Evolutionary conservation across 2,329 filamentous ascomycete species (phyloP).

Genomic region (Talaromyces islandicus): DNA sequence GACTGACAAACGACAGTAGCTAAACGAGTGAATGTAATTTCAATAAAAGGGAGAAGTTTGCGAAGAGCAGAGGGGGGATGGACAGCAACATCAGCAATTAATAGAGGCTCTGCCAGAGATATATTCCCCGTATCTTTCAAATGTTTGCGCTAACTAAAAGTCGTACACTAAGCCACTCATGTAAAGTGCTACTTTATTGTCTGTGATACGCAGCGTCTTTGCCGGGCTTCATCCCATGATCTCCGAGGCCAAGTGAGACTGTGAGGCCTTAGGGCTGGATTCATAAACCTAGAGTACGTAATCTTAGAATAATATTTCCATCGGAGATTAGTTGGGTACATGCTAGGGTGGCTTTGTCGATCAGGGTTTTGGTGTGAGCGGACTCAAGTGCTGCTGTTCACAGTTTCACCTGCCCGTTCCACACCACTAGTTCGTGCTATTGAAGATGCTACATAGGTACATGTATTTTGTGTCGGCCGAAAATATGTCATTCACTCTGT

Average conservation of each 20-base stretch:
- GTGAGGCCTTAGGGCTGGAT: neutral
- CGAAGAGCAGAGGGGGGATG: neutral
- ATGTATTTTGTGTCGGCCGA: too few relatives aligned
- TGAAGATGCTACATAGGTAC: too few relatives aligned
- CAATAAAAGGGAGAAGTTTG: neutral
- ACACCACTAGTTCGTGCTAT: neutral
- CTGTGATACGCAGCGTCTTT: neutral
- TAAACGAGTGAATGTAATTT: neutral
- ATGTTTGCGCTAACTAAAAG: neutral
- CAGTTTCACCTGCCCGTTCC: too few relatives aligned
- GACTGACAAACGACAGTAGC: neutral
- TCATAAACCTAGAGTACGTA: too few relatives aligned
- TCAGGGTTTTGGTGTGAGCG: neutral
- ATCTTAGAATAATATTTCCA: too few relatives aligned
- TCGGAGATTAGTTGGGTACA: neutral
- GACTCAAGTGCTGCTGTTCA: neutral
- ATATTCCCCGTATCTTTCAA: too few relatives aligned
- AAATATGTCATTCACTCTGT: too few relatives aligned
- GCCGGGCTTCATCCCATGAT: neutral
- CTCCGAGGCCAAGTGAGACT: neutral
- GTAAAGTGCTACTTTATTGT: neutral
- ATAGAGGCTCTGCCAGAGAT: neutral
- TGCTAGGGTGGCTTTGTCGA: neutral
- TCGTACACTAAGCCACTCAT: neutral
- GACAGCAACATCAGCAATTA: neutral